phyloP scores from a whole-genome alignment of 106 monocot genomes.

The Xerophyta viscosa region DNA sequence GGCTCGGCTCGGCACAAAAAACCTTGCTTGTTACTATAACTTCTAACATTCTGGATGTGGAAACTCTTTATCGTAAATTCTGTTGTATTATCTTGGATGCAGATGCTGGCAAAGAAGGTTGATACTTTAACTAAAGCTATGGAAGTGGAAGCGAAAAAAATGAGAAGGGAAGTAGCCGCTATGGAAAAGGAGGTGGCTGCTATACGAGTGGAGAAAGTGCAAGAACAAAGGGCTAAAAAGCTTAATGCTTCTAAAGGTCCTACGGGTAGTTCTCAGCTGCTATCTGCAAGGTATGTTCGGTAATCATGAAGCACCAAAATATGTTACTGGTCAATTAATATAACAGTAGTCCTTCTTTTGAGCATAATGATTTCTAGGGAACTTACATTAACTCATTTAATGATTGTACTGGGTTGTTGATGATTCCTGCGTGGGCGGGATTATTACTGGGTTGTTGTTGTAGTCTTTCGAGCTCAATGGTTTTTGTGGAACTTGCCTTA shows the following conservation, averaged over 20 bases:
- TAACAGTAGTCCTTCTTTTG: too few species aligned
- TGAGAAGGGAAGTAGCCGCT: slow-evolving; percentile 91
- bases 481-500: too few species aligned
- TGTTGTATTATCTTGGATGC: slow-evolving; percentile 3
- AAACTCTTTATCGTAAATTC: not conserved
- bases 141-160: slow-evolving; percentile 97
- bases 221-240: slow-evolving; percentile 56
- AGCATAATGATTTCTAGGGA: not conserved
- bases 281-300: slow-evolving; percentile 47
- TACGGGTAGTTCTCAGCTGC: slow-evolving; percentile 41
- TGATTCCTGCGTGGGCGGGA: too few species aligned
- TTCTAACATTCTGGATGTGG: not conserved
- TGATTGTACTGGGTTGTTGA: too few species aligned
- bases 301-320: not conserved
- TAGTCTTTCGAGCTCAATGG: too few species aligned
- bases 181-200: slow-evolving; percentile 94
- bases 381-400: too few species aligned
- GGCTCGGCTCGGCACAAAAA: too few species aligned
- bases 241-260: slow-evolving; percentile 47
- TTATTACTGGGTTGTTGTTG: too few species aligned
- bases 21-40: not conserved
- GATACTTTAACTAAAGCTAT: slow-evolving; percentile 90
- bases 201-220: slow-evolving; percentile 76
- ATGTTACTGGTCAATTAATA: not conserved
- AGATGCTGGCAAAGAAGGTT: slow-evolving; percentile 89